Base-by-base conservation (phyloP, 2,329 filamentous ascomycete genomes). In the Anisogramma anomala region DNA sequence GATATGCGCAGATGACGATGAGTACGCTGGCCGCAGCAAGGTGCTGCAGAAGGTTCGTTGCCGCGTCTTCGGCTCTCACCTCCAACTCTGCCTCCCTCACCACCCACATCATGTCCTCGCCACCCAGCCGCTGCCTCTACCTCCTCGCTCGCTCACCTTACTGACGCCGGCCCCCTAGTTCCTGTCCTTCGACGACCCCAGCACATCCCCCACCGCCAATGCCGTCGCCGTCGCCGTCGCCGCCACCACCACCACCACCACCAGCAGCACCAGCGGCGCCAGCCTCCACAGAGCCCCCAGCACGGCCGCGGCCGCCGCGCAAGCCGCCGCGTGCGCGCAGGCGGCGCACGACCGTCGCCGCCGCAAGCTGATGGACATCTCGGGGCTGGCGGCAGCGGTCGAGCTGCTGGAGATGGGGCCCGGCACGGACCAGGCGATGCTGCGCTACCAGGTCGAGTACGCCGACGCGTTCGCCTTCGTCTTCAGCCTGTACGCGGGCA, bases 311-410 rank as follows among this genome's bases (percentile, higher is more conserved):
- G 30, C 30, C 15, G 14, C 30, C 8, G 30, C 15, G 26, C 26
- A 23, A 23, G 22, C 27, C 6, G 27, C 27, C 5, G 27, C 30
- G 15, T 14, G 14, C 6, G 6, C 14, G 15, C 13, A 8, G 11
- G 30, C 30, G 9, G 30, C 37, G 17, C 36, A 41, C 34, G 31
- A 47, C 31, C 37, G 25, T 2, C 45, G 45, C 41, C 44, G 38
- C 37, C 45, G 45, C 20, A 47, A 44, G 45, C 34, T 47, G 30
- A 41, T 47, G 37, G 45, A 47, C 45, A 41, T 47, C 41, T 47
- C 45, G 11, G 45, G 45, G 20, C 39, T 35, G 14, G 14, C 34
- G 19, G 41, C 42, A 20, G 32, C 35, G 28, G 27, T 47, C 31
- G 45, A 47, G 45, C 41, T 47, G 13, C 22, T 47, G 26, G 45